These are phyloP conservation scores for Oenanthe javanica DNA, from an alignment of 140 eudicot genomes.

Conservation along the genomic window DNA sequence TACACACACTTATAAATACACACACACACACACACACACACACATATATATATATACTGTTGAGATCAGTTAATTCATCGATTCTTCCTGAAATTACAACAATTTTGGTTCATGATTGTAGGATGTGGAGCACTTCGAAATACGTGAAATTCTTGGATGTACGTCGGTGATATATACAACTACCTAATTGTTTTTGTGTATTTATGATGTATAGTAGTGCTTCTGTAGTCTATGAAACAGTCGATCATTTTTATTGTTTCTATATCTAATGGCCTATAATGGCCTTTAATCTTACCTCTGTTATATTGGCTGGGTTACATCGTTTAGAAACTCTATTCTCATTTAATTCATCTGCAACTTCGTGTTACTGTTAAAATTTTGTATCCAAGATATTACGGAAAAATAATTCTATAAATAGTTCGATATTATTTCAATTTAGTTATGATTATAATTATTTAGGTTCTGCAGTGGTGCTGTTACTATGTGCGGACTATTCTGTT, in stretches of 20 bases:
- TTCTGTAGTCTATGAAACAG: neutral
- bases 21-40: no score
- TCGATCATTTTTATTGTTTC: neutral
- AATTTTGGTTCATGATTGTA: slow-evolving; percentile 15
- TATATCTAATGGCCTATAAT: neutral
- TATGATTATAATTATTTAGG: neutral
- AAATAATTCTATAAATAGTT: neutral
- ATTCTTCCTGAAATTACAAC: neutral
- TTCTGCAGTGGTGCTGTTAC: neutral
- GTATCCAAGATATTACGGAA: neutral
- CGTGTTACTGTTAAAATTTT: neutral
- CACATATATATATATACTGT: no score
- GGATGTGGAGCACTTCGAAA: slow-evolving; percentile 97
- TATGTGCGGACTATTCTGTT: slow-evolving; percentile 7
- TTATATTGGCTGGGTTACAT: no score
- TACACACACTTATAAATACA: neutral
- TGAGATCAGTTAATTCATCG: neutral
- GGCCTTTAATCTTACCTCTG: neutral
- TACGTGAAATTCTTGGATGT: slow-evolving; percentile 94
- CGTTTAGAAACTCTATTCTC: neutral
- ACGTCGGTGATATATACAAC: slow-evolving; percentile 22
- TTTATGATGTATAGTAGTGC: neutral
- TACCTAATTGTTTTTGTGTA: neutral
- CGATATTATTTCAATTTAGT: neutral
- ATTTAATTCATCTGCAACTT: neutral